These are phyloP conservation scores for Dendrothele bispora DNA, from an alignment of 768 basidiomycete species.

Conservation along the genomic window DNA sequence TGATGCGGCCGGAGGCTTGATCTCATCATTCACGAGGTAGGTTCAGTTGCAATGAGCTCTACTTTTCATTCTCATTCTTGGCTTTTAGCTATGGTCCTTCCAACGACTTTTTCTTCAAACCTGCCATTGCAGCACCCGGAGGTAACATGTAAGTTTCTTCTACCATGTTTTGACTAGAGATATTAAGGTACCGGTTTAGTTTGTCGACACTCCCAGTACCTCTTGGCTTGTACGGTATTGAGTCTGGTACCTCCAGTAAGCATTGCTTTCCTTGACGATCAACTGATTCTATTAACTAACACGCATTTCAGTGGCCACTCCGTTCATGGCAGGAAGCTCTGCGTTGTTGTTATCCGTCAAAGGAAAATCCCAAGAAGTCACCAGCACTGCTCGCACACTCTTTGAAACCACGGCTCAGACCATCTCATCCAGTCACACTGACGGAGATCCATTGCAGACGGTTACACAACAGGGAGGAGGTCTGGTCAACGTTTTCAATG, in stretches of 20 bases:
- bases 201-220: slow-evolving; percentile 44
- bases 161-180: no score
- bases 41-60: background rate
- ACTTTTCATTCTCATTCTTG: background rate
- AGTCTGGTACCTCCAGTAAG: slow-evolving; percentile 40
- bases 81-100: slow-evolving; percentile 51
- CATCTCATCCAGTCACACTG: slow-evolving; percentile 43
- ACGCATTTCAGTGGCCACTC: slow-evolving; percentile 32
- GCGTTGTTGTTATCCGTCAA: slow-evolving; percentile 43
- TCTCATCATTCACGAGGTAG: slow-evolving; percentile 49
- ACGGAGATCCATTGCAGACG: slow-evolving; percentile 51
- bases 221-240: slow-evolving; percentile 37
- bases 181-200: no score
- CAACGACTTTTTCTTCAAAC: slow-evolving; percentile 59
- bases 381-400: slow-evolving; percentile 31
- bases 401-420: slow-evolving; percentile 50
- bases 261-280: background rate
- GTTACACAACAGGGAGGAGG: slow-evolving; percentile 56
- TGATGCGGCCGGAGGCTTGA: slow-evolving; percentile 53
- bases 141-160: slow-evolving; percentile 27
- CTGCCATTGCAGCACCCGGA: slow-evolving; percentile 52
- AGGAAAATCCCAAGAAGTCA: slow-evolving; percentile 31
- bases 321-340: slow-evolving; percentile 45
- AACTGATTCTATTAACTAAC: background rate
- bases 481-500: slow-evolving; percentile 56